phyloP scores from a whole-genome alignment of 1,139 yeast genomes.

The Hansenula lynferdii region DNA sequence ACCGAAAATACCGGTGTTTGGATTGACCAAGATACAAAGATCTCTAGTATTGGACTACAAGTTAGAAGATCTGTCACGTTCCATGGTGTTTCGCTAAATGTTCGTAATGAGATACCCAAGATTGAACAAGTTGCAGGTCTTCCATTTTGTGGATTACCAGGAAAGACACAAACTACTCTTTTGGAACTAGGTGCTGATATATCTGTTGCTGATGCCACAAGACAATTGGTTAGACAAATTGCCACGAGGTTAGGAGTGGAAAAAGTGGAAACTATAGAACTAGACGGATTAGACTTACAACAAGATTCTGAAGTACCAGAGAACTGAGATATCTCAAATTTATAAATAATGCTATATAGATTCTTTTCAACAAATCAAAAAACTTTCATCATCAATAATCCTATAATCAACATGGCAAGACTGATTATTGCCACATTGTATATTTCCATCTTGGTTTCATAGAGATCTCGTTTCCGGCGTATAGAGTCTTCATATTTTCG shows the following conservation, averaged over 20 bases:
- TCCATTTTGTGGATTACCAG: conserved; percentile 84
- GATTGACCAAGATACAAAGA: conserved; percentile 58
- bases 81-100: conserved; percentile 86
- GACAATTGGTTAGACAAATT: conserved; percentile 44
- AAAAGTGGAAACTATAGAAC: conserved; percentile 36
- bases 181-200: conserved; percentile 22
- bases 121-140: conserved; percentile 55
- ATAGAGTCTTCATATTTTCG: conserved; percentile 2
- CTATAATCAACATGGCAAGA: neutral
- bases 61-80: conserved; percentile 81
- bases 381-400: neutral
- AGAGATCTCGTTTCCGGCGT: conserved; percentile 1
- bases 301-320: conserved; percentile 1
- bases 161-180: conserved; percentile 50
- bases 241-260: conserved; percentile 42
- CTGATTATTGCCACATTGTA: neutral
- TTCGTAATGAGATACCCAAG: conserved; percentile 64
- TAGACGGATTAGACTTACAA: conserved; percentile 24
- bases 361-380: too few relatives aligned
- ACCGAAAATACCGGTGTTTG: conserved; percentile 87
- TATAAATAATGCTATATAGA: too few relatives aligned
- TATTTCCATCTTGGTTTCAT: neutral
- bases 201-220: conserved; percentile 8
- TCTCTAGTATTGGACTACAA: conserved; percentile 88
- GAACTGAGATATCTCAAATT: too few relatives aligned